Base-by-base conservation (phyloP, 2,329 filamentous ascomycete species). In the Myotisia sp. region DNA sequence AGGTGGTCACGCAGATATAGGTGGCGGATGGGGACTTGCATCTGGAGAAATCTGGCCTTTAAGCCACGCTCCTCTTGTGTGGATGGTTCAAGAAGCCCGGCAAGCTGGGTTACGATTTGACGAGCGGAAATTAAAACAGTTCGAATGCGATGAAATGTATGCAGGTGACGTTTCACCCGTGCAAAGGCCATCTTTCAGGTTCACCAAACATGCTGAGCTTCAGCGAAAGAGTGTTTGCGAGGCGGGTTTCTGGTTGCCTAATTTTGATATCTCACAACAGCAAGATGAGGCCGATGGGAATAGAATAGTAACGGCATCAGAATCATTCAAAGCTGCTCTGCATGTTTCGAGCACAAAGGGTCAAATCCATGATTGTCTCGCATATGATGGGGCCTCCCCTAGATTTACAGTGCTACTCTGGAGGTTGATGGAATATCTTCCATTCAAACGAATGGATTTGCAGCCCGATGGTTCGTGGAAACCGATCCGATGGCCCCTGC, bases 381-480 rank as follows among this genome's bases (percentile, higher is more conserved):
- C 68, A 31, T 82, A 73, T 45, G 64, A 66, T 8, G 68, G 71
- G 8, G 79, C 79, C 0, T 60, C 79, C 3, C 53, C 64, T 0
- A 40, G 43, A 16, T 36, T 60, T 3, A 70, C 74, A 0, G 78
- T 83, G 0, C 44, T 77, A 0, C 68, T 66, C 2, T 87, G 81
- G 81, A 79, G 74, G 22, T 52, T 82, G 14, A 82, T 87, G 80
- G 82, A 87, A 48, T 85, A 79, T 51, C 61, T 87, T 16, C 82
- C 82, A 0, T 86, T 87, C 57, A 69, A 79, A 1, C 67, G 82
- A 16, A 86, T 90, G 78, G 82, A 87, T 45, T 59, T 87, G 5
- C 73, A 74, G 41, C 39, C 62, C 0, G 77, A 86, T 41, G 79
- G 79, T 0, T 73, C 71, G 0, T 90, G 83, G 82, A 76, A 74